Percentiles rank a stretch among this genome's conserved stretches.
phyloP scores from a whole-genome alignment of 2,329 filamentous ascomycete genomes.

The Cordyceps cateniannulata region DNA sequence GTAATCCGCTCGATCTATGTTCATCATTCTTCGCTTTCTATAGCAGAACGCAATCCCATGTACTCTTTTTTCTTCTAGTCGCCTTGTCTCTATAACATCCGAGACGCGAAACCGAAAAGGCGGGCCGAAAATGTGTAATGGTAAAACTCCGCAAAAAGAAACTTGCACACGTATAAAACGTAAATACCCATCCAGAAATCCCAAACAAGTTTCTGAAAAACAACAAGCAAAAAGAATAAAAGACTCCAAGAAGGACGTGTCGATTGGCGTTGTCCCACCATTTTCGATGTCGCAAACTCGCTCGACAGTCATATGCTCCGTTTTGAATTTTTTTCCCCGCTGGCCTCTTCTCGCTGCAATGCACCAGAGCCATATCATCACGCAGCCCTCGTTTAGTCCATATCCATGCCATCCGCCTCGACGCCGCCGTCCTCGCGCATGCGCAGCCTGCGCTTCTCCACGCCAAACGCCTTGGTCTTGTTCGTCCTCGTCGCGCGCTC shows the following conservation, averaged over 20 bases:
- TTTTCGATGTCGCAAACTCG: not conserved
- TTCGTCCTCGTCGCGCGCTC: slow-evolving; percentile 20
- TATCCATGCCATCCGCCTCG: slow-evolving; percentile 21
- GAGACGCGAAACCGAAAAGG: not conserved
- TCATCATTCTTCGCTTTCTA: slow-evolving; percentile 5
- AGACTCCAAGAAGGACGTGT: slow-evolving; percentile 1
- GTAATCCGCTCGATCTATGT: slow-evolving; percentile 5
- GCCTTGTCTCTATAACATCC: not conserved
- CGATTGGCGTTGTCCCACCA: not conserved
- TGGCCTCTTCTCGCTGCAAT: not conserved
- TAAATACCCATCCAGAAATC: slow-evolving; percentile 7
- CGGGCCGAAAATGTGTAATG: not conserved
- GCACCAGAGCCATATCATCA: not conserved
- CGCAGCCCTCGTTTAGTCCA: slow-evolving; percentile 10
- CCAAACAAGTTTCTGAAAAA: slow-evolving; percentile 6
- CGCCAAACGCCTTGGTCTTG: slow-evolving; percentile 35
- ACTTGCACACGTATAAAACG: not conserved
- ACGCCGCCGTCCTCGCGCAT: slow-evolving; percentile 31
- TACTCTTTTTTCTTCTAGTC: not conserved
- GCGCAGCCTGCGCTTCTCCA: slow-evolving; percentile 33
- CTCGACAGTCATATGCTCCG: slow-evolving; percentile 2
- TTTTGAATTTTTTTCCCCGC: not conserved
- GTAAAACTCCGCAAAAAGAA: not conserved
- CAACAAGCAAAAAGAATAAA: not conserved
- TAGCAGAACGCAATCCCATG: slow-evolving; percentile 6